Percentiles rank a stretch among this genome's conserved stretches.
phyloP scores from a whole-genome alignment of 2,329 filamentous ascomycete species.

The Neofusicoccum laricinum region DNA sequence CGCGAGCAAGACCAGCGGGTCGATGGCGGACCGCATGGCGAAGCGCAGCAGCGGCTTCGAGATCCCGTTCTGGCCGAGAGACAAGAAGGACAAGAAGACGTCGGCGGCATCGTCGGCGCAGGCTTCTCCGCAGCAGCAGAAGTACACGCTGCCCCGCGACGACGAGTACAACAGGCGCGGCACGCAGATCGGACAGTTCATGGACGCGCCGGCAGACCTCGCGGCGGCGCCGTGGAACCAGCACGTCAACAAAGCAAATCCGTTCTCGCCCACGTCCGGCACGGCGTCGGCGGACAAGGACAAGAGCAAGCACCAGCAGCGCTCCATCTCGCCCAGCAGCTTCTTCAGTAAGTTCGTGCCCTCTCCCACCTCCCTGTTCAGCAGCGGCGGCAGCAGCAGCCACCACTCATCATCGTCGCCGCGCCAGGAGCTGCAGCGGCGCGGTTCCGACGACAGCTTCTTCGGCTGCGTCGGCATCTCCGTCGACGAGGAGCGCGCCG shows the following conservation, averaged over 20 bases:
- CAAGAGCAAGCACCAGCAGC: not conserved
- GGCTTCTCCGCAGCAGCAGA: not conserved
- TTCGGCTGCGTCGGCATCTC: constrained; percentile 7
- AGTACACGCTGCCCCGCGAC: not conserved
- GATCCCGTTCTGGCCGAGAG: not conserved
- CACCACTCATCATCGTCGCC: not conserved
- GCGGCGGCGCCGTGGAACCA: not conserved
- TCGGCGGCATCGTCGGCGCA: not conserved
- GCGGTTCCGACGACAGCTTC: constrained; percentile 7
- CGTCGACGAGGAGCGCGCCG: not conserved
- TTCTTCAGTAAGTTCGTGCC: constrained; percentile 7
- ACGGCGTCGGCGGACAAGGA: not conserved
- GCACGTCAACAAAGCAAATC: not conserved
- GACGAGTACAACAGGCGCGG: not conserved
- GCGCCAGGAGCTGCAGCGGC: not conserved
- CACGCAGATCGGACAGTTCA: not conserved
- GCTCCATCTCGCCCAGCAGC: not conserved
- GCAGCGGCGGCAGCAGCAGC: not conserved
- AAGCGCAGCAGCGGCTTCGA: not conserved
- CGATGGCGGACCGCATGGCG: not conserved
- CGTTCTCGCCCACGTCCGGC: not conserved
- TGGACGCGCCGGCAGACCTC: not conserved
- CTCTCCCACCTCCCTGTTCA: not conserved
- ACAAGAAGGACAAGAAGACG: not conserved
- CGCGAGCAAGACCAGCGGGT: not conserved